Evolutionary conservation across 768 basidiomycete genomes (phyloP), one percentile per base, ranked within the genome.

Genomic region (Leucocoprinus leucothites): DNA sequence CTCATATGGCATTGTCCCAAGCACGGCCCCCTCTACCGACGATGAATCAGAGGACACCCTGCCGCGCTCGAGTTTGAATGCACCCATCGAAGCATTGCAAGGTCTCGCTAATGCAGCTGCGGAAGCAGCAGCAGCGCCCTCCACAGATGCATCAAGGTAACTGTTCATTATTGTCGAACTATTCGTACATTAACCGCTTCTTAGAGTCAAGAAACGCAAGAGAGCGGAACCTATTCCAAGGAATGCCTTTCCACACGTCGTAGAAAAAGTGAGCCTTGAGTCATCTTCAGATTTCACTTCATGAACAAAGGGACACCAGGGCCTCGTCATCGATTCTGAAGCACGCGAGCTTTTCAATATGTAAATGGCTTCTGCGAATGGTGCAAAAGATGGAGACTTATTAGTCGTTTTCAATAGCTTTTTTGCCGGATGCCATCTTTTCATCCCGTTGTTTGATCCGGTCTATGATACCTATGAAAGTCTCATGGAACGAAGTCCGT

Each of bases 401-500:
- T 71, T 69, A 68, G 68, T 67, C 66, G 62, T 67, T 70, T 66
- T 62, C 66, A 65, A 58, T 76, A 94, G 91, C 65, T 98, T 96
- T 79, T 96, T 96, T 76, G 87, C 90, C 56, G 94, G 94, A 47
- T 97, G 94, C 73, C 91, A 97, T 75, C 81, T 94, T 67, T 98
- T 97, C 78, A 93, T 97, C 61, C 94, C 95, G 45, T 79, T 97
- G 58, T 97, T 95, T 76, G 94, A 97, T 72, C 89, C 91, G 28
- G 74, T 77, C 57, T 96, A 94, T 72, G 95, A 98, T 77, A 92
- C 91, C 14, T 95, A 91, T 74, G 94, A 96, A 68, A 85, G 86
- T 61, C 78, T 95, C 63, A 88, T 87, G 77, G 92, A 93, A 69
- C 86, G 95, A 62, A 91, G 90, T 4, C 95, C 95, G 3, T 98